Base-by-base conservation (phyloP, 176 grass and related monocot genomes). In the Luzula sylvatica region DNA sequence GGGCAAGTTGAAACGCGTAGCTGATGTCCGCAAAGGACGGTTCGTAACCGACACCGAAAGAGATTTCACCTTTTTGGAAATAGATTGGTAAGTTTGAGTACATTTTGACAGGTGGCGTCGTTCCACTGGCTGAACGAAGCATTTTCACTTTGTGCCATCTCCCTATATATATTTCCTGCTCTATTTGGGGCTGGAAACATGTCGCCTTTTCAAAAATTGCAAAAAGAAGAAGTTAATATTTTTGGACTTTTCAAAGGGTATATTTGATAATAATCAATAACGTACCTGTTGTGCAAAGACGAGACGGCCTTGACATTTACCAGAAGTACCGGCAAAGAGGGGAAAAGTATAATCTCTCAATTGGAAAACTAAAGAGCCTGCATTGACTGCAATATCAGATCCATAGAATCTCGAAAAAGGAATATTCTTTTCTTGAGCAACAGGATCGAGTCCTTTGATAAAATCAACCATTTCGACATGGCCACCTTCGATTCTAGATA, bases 21-120 rank as follows among this genome's bases (percentile, higher is more conserved):
- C 85, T 98, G 81, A 98, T 77, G 78, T 98, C 92, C 53, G 92
- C 85, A 66, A 98, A 98, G 68, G 81, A 77, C 71, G 92, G 92
- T 20, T 98, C 92, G 65, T 98, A 98, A 51, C 92, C 92, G 60
- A 98, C 92, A 56, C 92, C 92, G 70, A 98, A 98, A 68, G 92
- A 98, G 58, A 98, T 65, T 30, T 98, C 81, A 5, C 92, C 92
- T 69, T 72, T 98, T 48, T 90, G 81, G 56, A 98, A 98, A 72
- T 86, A 80, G 58, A 98, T 76, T 60, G 92, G 92, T 50, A 98
- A 77, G 80, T 86, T 79, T 29, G 81, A 90, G 75, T 98, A 98
- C 81, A 98, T 77, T 86, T 98, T 98, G 61, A 98, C 82, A 47
- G 81, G 80, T 57, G 92, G 92, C 42, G 92, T 98, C 39, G 85